Conservation (phyloP, 2,329 filamentous ascomycete genomes). For the Zymoseptoria tritici region DNA sequence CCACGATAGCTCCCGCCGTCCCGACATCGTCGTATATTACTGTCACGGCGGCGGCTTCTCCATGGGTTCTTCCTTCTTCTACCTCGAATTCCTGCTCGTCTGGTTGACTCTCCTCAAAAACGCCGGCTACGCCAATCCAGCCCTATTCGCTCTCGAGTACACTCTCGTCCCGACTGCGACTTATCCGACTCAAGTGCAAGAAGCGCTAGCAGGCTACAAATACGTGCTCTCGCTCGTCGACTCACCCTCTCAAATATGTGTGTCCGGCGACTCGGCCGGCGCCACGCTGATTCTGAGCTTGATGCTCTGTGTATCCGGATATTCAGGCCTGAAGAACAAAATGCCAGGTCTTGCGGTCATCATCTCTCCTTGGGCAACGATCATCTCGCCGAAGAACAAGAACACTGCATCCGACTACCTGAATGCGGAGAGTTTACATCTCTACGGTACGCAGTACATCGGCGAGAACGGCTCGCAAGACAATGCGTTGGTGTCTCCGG, state of each 20-base stretch:
- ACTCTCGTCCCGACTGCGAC: constrained; percentile 66
- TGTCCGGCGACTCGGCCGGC: constrained; percentile 74
- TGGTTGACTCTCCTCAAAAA: constrained; percentile 60
- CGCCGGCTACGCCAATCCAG: constrained; percentile 64
- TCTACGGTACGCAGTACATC: constrained; percentile 64
- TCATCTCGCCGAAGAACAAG: constrained; percentile 59
- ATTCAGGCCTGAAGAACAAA: constrained; percentile 36
- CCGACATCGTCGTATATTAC: constrained; percentile 77
- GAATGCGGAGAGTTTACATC: constrained; percentile 56
- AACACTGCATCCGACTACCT: constrained; percentile 71
- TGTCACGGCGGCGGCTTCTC: constrained; percentile 76
- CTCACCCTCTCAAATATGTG: constrained; percentile 56
- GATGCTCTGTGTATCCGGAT: constrained; percentile 57
- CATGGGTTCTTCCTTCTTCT: constrained; percentile 77
- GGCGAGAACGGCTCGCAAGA: constrained; percentile 43
- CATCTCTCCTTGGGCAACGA: constrained; percentile 74
- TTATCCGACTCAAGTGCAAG: constrained; percentile 66
- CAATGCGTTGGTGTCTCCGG: constrained; percentile 61
- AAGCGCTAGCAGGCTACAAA: constrained; percentile 63
- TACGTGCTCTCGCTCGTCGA: constrained; percentile 55
- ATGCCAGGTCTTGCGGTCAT: constrained; percentile 58
- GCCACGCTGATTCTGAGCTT: constrained; percentile 66
- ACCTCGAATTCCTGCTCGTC: constrained; percentile 71
- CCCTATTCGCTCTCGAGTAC: constrained; percentile 73
- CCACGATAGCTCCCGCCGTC: constrained; percentile 50